Evolutionary conservation across 2,329 filamentous ascomycete genomes (phyloP), one percentile per base, ranked within the genome.

Genomic region (Mycocentrospora acerina): DNA sequence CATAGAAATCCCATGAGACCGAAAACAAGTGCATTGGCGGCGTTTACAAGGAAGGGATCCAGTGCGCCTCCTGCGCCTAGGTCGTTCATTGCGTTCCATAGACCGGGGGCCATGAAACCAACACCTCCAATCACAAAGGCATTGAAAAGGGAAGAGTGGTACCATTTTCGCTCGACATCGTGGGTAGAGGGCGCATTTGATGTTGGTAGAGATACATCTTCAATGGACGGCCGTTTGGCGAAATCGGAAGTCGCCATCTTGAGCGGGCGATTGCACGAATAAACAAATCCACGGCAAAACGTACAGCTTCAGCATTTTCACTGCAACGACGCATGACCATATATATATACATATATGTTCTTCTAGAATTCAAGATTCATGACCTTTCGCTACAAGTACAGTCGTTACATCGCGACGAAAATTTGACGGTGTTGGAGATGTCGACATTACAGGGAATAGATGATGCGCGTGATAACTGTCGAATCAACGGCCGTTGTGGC

Each of bases 61-160:
- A 78, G 71, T 2, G 72, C 72, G 17, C 76, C 76, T 26, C 76
- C 76, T 1, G 76, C 77, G 12, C 77, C 76, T 4, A 77, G 60
- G 1, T 69, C 64, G 44, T 75, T 78, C 72, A 79, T 77, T 2
- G 77, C 77, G 53, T 77, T 79, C 76, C 77, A 80, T 3, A 80
- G 56, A 0, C 73, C 73, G 0, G 73, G 73, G 0, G 71, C 71
- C 24, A 76, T 62, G 48, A 78, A 79, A 1, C 74, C 77, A 1
- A 78, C 75, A 11, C 65, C 68, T 10, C 77, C 76, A 30, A 78
- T 77, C 12, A 79, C 65, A 32, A 72, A 73, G 26, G 75, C 75
- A 51, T 79, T 77, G 66, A 77, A 78, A 1, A 79, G 66, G 0
- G 74, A 77, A 2, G 69, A 70, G 35, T 69, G 73, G 45, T 78